phyloP scores from a whole-genome alignment of 768 basidiomycete species.

The Amanita muscaria region DNA sequence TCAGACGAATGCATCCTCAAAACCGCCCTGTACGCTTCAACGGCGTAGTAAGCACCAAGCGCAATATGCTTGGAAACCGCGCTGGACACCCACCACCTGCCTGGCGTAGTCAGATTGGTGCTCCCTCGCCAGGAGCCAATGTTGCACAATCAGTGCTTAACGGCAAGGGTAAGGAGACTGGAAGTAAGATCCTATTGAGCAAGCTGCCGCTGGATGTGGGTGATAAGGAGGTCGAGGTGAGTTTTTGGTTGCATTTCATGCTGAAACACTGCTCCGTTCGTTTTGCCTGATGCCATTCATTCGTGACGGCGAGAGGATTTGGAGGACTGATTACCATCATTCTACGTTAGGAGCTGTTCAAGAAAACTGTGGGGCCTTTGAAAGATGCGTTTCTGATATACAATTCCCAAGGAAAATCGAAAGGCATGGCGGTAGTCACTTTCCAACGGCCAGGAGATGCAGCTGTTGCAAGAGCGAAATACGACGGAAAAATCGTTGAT shows the following conservation, averaged over 20 bases:
- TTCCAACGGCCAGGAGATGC: conserved; percentile 64
- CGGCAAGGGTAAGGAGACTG: conserved; percentile 31
- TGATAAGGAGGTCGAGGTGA: conserved; percentile 62
- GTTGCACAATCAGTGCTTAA: conserved; percentile 7
- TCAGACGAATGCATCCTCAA: conserved; percentile 6
- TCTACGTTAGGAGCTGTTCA: conserved; percentile 56
- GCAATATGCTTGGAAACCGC: conserved; percentile 47
- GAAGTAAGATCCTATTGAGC: conserved; percentile 64
- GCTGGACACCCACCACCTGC: conserved; percentile 51
- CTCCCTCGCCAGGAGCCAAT: neutral
- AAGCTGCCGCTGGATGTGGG: conserved; percentile 59
- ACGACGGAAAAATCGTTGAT: conserved; percentile 71
- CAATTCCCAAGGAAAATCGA: conserved; percentile 67
- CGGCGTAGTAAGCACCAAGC: conserved; percentile 38
- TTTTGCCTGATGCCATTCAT: too few species aligned
- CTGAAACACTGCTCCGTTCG: too few species aligned
- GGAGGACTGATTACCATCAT: conserved; percentile 3
- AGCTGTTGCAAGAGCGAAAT: conserved; percentile 51
- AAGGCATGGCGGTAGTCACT: conserved; percentile 70
- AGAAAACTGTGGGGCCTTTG: conserved; percentile 67
- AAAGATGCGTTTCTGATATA: conserved; percentile 64
- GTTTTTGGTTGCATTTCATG: too few species aligned
- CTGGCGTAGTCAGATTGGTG: conserved; percentile 36
- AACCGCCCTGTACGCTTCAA: conserved; percentile 5
- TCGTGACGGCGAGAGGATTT: neutral